phyloP scores from a whole-genome alignment of 202 grass and related monocot genomes.

The Elaeis oleifera region DNA sequence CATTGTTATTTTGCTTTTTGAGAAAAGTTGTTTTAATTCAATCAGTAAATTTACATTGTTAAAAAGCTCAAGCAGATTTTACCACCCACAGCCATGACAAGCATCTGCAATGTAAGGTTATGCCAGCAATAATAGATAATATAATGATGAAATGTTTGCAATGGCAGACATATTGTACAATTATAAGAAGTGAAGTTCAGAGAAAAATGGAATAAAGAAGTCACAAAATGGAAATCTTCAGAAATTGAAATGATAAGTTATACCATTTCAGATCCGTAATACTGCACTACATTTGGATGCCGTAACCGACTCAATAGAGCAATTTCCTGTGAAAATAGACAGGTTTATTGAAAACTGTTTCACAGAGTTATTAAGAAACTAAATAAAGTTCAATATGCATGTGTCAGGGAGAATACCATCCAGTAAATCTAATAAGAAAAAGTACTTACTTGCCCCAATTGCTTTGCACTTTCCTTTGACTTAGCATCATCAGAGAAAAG shows the following conservation, averaged over 20 bases:
- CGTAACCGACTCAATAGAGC: conserved; percentile 79
- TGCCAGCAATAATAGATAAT: no score
- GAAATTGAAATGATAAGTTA: conserved; percentile 7
- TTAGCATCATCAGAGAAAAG: conserved; percentile 98
- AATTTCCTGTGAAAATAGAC: conserved; percentile 70
- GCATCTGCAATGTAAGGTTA: no score
- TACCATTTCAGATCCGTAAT: conserved; percentile 96
- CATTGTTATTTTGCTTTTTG: no score
- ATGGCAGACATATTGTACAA: no score
- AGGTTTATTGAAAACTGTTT: conserved; percentile 16
- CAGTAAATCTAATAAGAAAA: conserved; percentile 4
- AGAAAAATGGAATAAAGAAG: not conserved
- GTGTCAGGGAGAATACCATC: not conserved
- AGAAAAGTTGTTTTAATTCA: no score
- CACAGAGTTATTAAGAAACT: conserved; percentile 15
- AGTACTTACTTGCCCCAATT: conserved; percentile 67
- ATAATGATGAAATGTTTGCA: no score
- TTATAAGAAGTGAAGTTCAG: no score
- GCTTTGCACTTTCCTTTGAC: conserved; percentile 97
- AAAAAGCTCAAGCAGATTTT: no score
- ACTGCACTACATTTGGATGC: conserved; percentile 96
- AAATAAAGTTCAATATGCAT: not conserved
- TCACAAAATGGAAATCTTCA: not conserved
- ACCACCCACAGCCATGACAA: no score
- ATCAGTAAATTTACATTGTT: no score